A percentile compares a stretch with the other conserved stretches of the same genome.
phyloP scores from a whole-genome alignment of 2,329 filamentous ascomycete genomes.

The Trichothecium sympodiale region DNA sequence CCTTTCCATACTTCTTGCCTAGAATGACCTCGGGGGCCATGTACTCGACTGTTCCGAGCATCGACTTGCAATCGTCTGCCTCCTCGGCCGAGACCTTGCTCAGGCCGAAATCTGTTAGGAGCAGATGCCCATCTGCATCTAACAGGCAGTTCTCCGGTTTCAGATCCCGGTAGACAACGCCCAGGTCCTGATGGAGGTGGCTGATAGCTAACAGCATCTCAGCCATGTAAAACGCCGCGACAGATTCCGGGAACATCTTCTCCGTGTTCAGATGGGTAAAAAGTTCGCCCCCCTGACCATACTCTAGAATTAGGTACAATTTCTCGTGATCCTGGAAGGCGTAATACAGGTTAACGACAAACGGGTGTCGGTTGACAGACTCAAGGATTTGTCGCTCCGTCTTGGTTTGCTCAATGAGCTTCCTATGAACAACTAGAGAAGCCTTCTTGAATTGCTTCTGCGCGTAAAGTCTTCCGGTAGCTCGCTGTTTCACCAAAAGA shows the following conservation, averaged over 20 bases:
- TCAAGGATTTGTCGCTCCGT: slow-evolving; percentile 92
- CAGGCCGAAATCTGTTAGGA: slow-evolving; percentile 92
- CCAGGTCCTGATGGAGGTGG: slow-evolving; percentile 82
- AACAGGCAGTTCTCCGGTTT: slow-evolving; percentile 97
- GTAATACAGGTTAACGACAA: slow-evolving; percentile 96
- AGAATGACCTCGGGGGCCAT: slow-evolving; percentile 95
- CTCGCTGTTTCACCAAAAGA: slow-evolving; percentile 77
- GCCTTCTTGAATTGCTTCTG: slow-evolving; percentile 99
- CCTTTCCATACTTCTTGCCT: slow-evolving; percentile 81
- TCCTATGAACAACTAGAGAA: slow-evolving; percentile 88
- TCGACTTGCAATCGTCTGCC: slow-evolving; percentile 64
- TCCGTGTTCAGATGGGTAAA: slow-evolving; percentile 92
- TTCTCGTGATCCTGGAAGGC: slow-evolving; percentile 98
- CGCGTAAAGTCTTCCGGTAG: slow-evolving; percentile 81
- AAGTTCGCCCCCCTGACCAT: slow-evolving; percentile 91
- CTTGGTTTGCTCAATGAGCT: slow-evolving; percentile 92
- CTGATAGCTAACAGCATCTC: slow-evolving; percentile 93
- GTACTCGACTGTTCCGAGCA: slow-evolving; percentile 93
- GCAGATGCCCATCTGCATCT: slow-evolving; percentile 80
- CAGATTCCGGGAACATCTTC: slow-evolving; percentile 86
- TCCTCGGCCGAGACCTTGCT: slow-evolving; percentile 80
- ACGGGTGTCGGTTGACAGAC: slow-evolving; percentile 90
- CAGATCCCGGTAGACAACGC: slow-evolving; percentile 91
- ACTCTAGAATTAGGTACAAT: slow-evolving; percentile 93
- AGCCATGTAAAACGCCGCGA: slow-evolving; percentile 94